Base-by-base conservation (phyloP, 192 early-diverging fungal genomes). In the Coemansia sp. region DNA sequence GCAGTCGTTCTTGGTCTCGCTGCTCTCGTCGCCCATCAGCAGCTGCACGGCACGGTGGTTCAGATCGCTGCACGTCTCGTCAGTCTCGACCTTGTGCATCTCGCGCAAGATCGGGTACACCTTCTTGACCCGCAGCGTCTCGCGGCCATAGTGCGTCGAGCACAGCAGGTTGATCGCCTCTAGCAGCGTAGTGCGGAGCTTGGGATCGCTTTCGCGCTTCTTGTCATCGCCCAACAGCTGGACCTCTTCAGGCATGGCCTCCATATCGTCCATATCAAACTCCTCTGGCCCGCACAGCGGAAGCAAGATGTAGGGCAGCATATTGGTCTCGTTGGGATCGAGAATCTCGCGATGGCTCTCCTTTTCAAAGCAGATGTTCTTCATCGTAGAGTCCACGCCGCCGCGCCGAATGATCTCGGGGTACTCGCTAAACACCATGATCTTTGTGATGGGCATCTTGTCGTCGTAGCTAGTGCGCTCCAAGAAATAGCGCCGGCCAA, bases 261-360 rank as follows among this genome's bases (percentile, higher is more conserved):
- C 96, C 89, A 95, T 94, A 39, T 97, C 95, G 12, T 98, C 96
- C 22, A 91, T 85, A 59, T 92, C 90, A 72, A 90, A 95, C 60
- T 99, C 96, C 57, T 97, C 96, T 0, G 92, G 90, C 5, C 97
- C 97, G 59, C 91, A 93, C 31, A 84, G 81, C 17, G 97, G 97
- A 37, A 97, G 83, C 11, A 99, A 74, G 31, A 99, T 89, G 67
- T 93, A 94, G 2, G 93, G 92, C 25, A 97, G 74, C 51, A 96
- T 74, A 51, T 97, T 95, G 49, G 93, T 87, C 36, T 91, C 89
- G 11, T 83, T 53, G 40, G 86, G 86, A 59, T 90, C 83, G 37
- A 97, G 64, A 19, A 97, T 67, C 24, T 85, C 73, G 19, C 68
- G 68, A 76, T 95, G 94, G 60, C 84, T 71, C 24, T 87, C 83